phyloP scores from a whole-genome alignment of 768 basidiomycete genomes.

The Amanita thiersii region DNA sequence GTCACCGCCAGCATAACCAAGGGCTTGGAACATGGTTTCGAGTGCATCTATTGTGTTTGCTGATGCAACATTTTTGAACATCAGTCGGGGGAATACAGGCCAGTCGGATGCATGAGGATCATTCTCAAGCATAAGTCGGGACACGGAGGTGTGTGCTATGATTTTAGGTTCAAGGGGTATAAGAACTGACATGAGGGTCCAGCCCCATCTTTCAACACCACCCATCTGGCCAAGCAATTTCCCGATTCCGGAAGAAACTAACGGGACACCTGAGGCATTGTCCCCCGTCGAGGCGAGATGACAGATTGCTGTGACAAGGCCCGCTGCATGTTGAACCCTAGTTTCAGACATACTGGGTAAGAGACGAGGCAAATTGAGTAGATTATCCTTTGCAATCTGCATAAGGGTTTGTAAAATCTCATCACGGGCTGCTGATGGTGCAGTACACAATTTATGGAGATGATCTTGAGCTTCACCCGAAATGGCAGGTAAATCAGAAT shows the following conservation, averaged over 20 bases:
- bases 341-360: slow-evolving; percentile 63
- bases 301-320: slow-evolving; percentile 67
- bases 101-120: slow-evolving; percentile 25
- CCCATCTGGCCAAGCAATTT: slow-evolving; percentile 74
- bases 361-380: slow-evolving; percentile 65
- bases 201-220: slow-evolving; percentile 89
- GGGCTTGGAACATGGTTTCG: slow-evolving; percentile 60
- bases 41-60: slow-evolving; percentile 45
- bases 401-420: slow-evolving; percentile 49
- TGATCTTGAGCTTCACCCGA: slow-evolving; percentile 36
- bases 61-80: slow-evolving; percentile 47
- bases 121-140: slow-evolving; percentile 52
- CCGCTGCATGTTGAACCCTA: slow-evolving; percentile 63
- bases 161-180: slow-evolving; percentile 57
- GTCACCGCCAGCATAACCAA: slow-evolving; percentile 66
- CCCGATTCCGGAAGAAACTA: slow-evolving; percentile 47
- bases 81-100: slow-evolving; percentile 50
- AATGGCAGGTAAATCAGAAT: slow-evolving; percentile 48
- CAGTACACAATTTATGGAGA: slow-evolving; percentile 37
- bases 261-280: slow-evolving; percentile 20
- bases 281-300: slow-evolving; percentile 25
- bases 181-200: slow-evolving; percentile 75
- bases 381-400: slow-evolving; percentile 53
- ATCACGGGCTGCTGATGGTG: slow-evolving; percentile 32
- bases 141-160: slow-evolving; percentile 35